Evolutionary conservation across 2,329 filamentous ascomycete species (phyloP), one percentile per base, ranked within the genome.

Genomic region (Fusarium chlamydosporum): DNA sequence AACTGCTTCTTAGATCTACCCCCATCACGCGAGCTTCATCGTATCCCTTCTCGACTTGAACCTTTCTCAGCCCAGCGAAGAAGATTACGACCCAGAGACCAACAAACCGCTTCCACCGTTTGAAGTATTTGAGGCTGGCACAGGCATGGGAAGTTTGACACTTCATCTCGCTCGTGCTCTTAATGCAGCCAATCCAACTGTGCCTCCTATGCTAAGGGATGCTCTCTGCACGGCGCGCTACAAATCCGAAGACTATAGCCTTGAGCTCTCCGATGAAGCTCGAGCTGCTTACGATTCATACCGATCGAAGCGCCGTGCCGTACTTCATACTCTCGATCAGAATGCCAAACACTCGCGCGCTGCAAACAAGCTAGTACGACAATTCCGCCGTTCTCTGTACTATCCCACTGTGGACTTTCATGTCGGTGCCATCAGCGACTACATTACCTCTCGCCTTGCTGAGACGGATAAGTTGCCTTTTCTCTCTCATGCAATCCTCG

Each of bases 81-180:
- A 79, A 26, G 76, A 77, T 20, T 61, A 73, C 12, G 71, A 72
- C 29, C 15, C 13, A 9, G 38, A 46, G 15, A 76, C 79, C 7
- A 76, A 79, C 13, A 71, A 78, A 15, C 18, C 29, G 5, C 27
- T 47, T 34, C 78, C 82, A 10, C 86, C 84, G 1, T 77, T 94
- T 13, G 91, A 95, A 75, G 92, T 96, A 43, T 89, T 96, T 53
- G 93, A 96, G 79, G 92, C 92, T 46, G 92, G 93, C 16, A 96
- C 92, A 5, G 93, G 92, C n/a, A 92, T 94, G 82, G 93, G 92
- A 60, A 89, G 90, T 34, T 79, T 96, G 60, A 95, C 92, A 1
- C 79, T 96, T 6, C 88, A 94, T 74, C 83, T 96, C 23, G 89
- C 92, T 31, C 86, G 91, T 53, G 91, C 92, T 4, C 87, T 96